Evolutionary conservation across 495 filamentous ascomycete species (phyloP), one percentile per base, ranked within the genome.

Genomic region (Neurospora sp.): DNA sequence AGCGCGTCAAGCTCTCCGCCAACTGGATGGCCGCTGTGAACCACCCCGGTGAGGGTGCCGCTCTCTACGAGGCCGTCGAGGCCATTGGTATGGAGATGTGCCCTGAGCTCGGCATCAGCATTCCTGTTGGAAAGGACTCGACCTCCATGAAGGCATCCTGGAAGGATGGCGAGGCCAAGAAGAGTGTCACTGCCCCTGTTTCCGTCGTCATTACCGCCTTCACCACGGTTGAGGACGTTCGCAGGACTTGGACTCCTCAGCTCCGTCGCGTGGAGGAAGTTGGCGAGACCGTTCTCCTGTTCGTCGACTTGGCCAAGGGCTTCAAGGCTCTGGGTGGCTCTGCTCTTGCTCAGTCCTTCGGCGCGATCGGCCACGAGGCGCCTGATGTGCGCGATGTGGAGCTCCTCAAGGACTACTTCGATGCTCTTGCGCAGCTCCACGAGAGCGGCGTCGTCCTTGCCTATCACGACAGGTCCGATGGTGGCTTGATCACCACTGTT

Each of bases 141-240:
- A 97, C 96, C 82, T 97, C 93, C 18, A 98, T 99, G 96, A 98
- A 97, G 85, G 94, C 96, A 83, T 92, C 93, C 72, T 99, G 96
- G 96, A 91, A 89, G 76, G 93, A 96, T 71, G 84, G 86, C 45
- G 86, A 89, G 69, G 87, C 86, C 8, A 89, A 89, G 59, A 97
- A 92, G 85, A 93, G 94, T 76, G 94, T 98, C 59, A 98, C 93
- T 35, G 92, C 96, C 0, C 96, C 96, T 1, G 87, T 98, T 73
- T 94, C 96, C 0, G 86, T 97, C 12, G 90, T 98, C 68, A 91
- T 98, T 73, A 92, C 96, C 7, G 92, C 96, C 8, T 98, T 99
- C 80, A 90, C 92, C 0, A 87, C 91, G 0, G 94, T 98, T 22
- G 86, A 87, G 37, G 87, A 96, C 79, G 89, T 92, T 75, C 85